Evolutionary conservation across 2,329 filamentous ascomycete species (phyloP), one percentile per base, ranked within the genome.

Genomic region (Ilyonectria mors-panacis): DNA sequence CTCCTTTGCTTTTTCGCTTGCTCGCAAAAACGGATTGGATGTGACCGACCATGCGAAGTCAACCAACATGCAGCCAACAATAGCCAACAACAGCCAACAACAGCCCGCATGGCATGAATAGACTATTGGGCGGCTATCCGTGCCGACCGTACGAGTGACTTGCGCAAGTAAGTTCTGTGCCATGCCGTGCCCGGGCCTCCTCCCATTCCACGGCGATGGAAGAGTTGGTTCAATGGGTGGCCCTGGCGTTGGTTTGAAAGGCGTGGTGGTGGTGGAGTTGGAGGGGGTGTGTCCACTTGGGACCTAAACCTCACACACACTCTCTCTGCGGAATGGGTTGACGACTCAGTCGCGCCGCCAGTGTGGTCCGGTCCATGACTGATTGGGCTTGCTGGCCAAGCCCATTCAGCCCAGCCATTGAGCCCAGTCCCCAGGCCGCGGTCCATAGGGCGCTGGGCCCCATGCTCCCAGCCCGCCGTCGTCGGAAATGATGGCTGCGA

Each of bases 171-270:
- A n/a, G 39, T 42, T 42, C 39, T 73, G 63, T 62, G 55, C 71
- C 70, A 67, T 73, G 67, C 63, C 65, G 71, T 70, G 13, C 71
- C 63, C 65, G 62, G 63, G 33, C 53, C 50, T n/a, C 62, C 67
- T 64, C 65, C 61, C 69, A 72, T 73, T 70, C 71, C 71, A 73
- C 30, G 48, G 69, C 30, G 63, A 72, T 69, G 69, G 72, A 71
- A 62, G 68, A 50, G 65, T 42, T 58, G 63, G 58, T 1, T 42
- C 15, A 39, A 19, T 69, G 63, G 67, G 39, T 61, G 44, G 63
- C 62, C 63, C n/a, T 42, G 39, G 39, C 17, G 15, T 42, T 42
- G 15, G 15, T 42, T n/a, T 42, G 39, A 8, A 39, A n/a, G n/a
- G 39, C 7, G 47, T 26, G 23, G 21, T 37, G 10, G 33, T 26